Base-by-base conservation (phyloP, 148 eudicot species). In the Camellia japonica region DNA sequence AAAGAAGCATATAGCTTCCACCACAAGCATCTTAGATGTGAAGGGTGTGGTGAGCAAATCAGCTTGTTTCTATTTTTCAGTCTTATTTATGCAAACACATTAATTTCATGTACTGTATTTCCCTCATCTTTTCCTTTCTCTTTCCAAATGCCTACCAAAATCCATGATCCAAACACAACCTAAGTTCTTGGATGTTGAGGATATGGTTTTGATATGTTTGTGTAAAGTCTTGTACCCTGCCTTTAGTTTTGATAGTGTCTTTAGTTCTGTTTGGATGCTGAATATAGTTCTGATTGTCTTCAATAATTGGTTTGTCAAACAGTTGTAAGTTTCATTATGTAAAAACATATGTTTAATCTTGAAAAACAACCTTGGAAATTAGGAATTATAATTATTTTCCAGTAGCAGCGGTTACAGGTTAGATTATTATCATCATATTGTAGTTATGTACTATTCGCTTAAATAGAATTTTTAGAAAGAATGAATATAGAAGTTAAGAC, bases 21-120 rank as follows among this genome's bases (percentile, higher is more conserved):
- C 89, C 44, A 81, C 89, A 3, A 90, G 87, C 11, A 89, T 89
- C 75, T 43, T 87, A 52, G 94, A 91, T 75, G 90, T 91, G 46
- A 87, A 87, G 76, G 88, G 86, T 65, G 78, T 89, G 75, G 92
- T 87, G 75, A 79, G 82, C 41, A 68, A 67, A 23, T 64, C 13
- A n/a, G 16, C 56, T 11, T 8, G 30, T 47, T 69, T 67, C 47
- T 6, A 51, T 71, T 12, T 71, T 43, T 15, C 18, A n/a, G 6
- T 41, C 47, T 54, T 18, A 78, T 23, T 9, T 41, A 16, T 6
- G 12, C 20, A 60, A 0, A 60, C 20, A 7, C 12, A 60, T 60
- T 60, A 18, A 15, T 4, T 16, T 0, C 3, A 9, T 15, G 12
- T 18, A 60, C 64, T 60, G 38, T 1, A 30, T 30, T 30, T 30